Percentiles rank a stretch among this genome's conserved stretches.
Evolutionary conservation across 2,329 filamentous ascomycete species (phyloP).

Genomic region (Calonectria fujianensis): DNA sequence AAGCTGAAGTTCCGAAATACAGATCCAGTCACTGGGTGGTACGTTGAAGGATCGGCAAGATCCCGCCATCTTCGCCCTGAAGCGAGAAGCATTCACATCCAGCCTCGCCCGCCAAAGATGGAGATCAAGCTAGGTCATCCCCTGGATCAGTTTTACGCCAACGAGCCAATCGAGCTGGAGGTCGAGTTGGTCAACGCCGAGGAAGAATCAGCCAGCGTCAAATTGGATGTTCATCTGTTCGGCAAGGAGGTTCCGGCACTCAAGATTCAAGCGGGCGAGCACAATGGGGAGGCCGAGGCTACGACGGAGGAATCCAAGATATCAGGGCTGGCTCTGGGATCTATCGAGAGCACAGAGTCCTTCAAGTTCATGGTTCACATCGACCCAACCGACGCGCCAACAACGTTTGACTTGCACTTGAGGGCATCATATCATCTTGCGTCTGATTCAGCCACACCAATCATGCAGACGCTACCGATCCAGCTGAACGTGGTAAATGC

Average conservation of each 20-base stretch:
- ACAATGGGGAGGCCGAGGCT: constrained; percentile 58
- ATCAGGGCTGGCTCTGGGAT: constrained; percentile 65
- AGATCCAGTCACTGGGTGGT: constrained; percentile 70
- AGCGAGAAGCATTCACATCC: constrained; percentile 79
- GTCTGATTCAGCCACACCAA: constrained; percentile 86
- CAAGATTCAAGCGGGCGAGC: constrained; percentile 62
- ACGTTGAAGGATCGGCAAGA: constrained; percentile 64
- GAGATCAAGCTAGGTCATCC: constrained; percentile 80
- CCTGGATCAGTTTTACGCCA: constrained; percentile 86
- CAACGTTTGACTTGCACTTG: constrained; percentile 80
- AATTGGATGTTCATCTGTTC: constrained; percentile 80
- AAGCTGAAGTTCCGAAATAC: constrained; percentile 72
- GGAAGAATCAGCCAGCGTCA: constrained; percentile 84
- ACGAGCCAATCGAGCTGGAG: constrained; percentile 82
- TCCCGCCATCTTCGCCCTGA: constrained; percentile 69
- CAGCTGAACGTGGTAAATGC: constrained; percentile 85
- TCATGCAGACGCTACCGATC: constrained; percentile 82
- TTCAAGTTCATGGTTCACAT: constrained; percentile 68
- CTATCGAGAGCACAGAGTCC: constrained; percentile 68
- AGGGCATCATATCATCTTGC: constrained; percentile 86
- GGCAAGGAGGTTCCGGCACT: constrained; percentile 73
- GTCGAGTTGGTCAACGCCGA: constrained; percentile 88
- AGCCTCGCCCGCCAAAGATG: constrained; percentile 94
- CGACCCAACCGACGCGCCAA: constrained; percentile 70
- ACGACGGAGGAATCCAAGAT: constrained; percentile 66